phyloP scores from a whole-genome alignment of 441 rosid genomes.

The Corymbia citriodora region DNA sequence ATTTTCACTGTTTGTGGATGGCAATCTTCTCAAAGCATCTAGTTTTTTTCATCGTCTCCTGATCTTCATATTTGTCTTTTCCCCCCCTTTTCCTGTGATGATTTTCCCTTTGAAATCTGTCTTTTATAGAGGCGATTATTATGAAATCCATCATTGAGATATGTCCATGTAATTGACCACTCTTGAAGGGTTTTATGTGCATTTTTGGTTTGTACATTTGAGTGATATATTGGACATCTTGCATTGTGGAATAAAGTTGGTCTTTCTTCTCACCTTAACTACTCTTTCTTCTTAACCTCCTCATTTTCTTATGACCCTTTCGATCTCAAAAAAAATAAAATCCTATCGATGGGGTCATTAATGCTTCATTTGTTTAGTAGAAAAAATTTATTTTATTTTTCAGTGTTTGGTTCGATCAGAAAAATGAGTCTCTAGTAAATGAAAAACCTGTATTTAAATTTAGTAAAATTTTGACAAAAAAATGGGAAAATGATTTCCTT shows the following conservation, averaged over 20 bases:
- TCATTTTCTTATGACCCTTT: neutral
- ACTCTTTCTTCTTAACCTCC: neutral
- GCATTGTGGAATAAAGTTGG: neutral
- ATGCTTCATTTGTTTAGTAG: too few relatives aligned
- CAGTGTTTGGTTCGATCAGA: rapidly evolving
- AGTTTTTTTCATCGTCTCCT: neutral
- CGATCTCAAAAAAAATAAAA: too few relatives aligned
- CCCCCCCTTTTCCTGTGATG: neutral
- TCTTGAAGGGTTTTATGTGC: neutral
- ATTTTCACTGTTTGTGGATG: neutral
- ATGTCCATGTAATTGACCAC: neutral
- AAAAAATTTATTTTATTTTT: too few relatives aligned
- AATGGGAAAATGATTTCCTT: too few relatives aligned
- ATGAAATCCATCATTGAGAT: neutral
- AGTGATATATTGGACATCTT: neutral
- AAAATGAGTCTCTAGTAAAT: too few relatives aligned
- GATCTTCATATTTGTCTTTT: neutral
- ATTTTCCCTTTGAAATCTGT: neutral
- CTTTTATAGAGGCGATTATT: neutral
- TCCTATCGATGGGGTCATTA: too few relatives aligned
- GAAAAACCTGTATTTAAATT: too few relatives aligned
- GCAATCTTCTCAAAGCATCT: neutral
- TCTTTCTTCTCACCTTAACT: neutral
- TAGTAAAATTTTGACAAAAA: too few relatives aligned
- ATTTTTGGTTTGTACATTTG: neutral